Percentiles rank a stretch among this genome's conserved stretches.
phyloP scores from a whole-genome alignment of 2,329 filamentous ascomycete genomes.

The Coniochaeta sp. region DNA sequence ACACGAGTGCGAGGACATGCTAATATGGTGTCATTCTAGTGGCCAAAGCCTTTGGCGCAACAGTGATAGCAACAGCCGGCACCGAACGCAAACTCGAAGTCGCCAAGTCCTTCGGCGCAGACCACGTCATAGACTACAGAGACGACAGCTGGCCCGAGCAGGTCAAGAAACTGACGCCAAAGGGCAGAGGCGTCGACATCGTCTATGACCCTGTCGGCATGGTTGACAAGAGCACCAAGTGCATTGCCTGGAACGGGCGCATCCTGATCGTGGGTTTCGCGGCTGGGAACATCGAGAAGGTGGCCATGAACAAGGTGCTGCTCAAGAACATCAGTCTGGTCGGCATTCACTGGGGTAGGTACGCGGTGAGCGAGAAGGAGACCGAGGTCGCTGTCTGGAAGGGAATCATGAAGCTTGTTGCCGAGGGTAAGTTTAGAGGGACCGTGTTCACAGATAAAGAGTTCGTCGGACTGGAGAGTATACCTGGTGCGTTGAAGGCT shows the following conservation, averaged over 20 bases:
- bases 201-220: constrained; percentile 93
- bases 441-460: constrained; percentile 77
- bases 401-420: constrained; percentile 71
- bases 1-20: not conserved
- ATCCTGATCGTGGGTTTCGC: constrained; percentile 87
- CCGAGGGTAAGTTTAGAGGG: constrained; percentile 68
- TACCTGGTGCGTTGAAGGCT: constrained; percentile 69
- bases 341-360: constrained; percentile 87
- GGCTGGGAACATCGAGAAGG: constrained; percentile 78
- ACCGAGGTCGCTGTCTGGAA: constrained; percentile 70
- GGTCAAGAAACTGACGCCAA: constrained; percentile 72
- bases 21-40: constrained; percentile 64
- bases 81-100: constrained; percentile 72
- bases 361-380: constrained; percentile 64
- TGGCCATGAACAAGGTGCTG: constrained; percentile 85
- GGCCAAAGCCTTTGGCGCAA: constrained; percentile 85
- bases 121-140: constrained; percentile 73
- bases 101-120: constrained; percentile 73
- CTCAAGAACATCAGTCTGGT: constrained; percentile 90
- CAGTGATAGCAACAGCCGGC: constrained; percentile 86
- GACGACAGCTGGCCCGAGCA: constrained; percentile 54
- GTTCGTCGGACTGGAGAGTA: constrained; percentile 73
- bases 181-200: constrained; percentile 71
- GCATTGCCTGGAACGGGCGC: constrained; percentile 86
- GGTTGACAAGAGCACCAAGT: constrained; percentile 82